Evolutionary conservation across 1,284 basidiomycete genomes (phyloP), one percentile per base, ranked within the genome.

Genomic region (Tilletia indica): DNA sequence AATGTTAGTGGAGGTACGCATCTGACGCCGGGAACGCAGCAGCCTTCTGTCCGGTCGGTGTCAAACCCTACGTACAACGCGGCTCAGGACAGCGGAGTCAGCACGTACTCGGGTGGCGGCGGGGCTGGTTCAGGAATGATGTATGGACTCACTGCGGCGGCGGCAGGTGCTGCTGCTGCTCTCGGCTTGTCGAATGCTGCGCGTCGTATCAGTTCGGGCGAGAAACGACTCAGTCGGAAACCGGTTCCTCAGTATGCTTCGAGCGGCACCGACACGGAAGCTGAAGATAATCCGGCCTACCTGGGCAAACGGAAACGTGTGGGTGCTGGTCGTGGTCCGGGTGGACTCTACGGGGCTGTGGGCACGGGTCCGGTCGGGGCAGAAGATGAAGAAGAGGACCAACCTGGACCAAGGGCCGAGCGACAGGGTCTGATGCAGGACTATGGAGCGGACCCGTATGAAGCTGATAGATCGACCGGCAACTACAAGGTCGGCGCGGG

Each of bases 11-110:
- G 9, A 3, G n/a, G 36, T 38, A 64, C 31, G 34, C 16, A 36
- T n/a, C 6, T 39, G 31, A 64, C 61, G 61, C 31, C 31, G 19
- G 31, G 25, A 39, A 38, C 61, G 31, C 16, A 19, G 31, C 61
- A 64, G 61, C 61, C 61, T n/a, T 64, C 61, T 8, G 61, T 38
- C 9, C 61, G 61, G 21, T 64, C 61, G 9, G 61, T 64, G 11
- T 64, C 61, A 12, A 36, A 36, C 61, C 36, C 34, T 19, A 64
- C 61, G 31, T 12, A 25, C 36, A 21, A 8, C 8, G 16, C 31
- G 6, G 31, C 19, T 31, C 61, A 25, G 31, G 61, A 19, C 4
- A 64, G 34, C 61, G 38, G 34, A 36, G 38, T 34, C 61, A 64
- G 36, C 34, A 42, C 16, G 11, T 19, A 54, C 49, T 16, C 19